Evolutionary conservation across 2,329 filamentous ascomycete species (phyloP), one percentile per base, ranked within the genome.

Genomic region (Aspergillus costaricaensis): DNA sequence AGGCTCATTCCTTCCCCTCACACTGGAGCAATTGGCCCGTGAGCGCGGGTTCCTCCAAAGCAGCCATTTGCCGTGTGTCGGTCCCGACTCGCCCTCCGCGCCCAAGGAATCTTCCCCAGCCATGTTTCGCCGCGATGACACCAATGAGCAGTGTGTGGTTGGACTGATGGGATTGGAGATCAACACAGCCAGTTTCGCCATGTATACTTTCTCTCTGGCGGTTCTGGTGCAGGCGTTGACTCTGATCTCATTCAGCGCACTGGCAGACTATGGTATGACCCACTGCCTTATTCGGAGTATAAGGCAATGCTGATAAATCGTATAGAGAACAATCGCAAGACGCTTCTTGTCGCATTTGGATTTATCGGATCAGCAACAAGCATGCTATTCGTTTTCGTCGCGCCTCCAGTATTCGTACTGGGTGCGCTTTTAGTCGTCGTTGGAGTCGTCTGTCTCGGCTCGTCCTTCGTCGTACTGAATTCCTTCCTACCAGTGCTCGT

Each of bases 1-100:
- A 92, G 91, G 89, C 51, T 94, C 91, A 32, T 97, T 97, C 77
- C 91, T 97, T 61, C 93, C 93, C 12, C 93, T 97, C 64, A 89
- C 93, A 3, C 85, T 97, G 62, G 93, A 97, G 75, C 92, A 92
- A 66, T 83, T 97, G n/a, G 93, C 93, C 4, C 86, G 93, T 68
- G 92, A 95, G 72, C 93, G 93, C 76, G 93, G 93, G 51, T 90
- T 94, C n/a, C 83, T 96, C 2, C 82, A 91, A 19, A 67, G 60
- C 7, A 75, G 71, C 60, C 67, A 68, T 41, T 64, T 69, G 27
- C 72, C 72, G 15, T 75, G 73, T 55, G 67, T 70, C 44, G 69
- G 71, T n/a, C 60, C 70, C 7, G 55, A 44, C 14, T 67, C 72
- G 4, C 66, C 72, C 10, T 50, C 64, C 1, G 57, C 57, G 32